Conservation (phyloP, 768 basidiomycete genomes). For the Tulasnella sp. region DNA sequence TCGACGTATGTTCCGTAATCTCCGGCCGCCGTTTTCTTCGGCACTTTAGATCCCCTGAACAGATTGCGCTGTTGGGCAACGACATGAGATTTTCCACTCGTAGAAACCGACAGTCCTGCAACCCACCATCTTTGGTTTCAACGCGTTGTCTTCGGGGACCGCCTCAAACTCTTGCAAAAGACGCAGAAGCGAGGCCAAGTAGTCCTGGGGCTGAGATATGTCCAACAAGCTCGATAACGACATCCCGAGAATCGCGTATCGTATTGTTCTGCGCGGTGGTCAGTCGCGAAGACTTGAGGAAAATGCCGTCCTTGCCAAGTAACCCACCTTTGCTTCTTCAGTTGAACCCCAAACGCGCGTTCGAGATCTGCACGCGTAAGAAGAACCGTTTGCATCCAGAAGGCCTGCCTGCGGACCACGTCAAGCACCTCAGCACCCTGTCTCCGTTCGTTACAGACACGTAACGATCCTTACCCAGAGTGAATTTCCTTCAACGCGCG, state of each 20-base stretch:
- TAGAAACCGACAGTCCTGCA: neutral
- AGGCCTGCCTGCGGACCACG: conserved; percentile 53
- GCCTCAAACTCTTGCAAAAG: conserved; percentile 75
- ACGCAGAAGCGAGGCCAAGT: conserved; percentile 67
- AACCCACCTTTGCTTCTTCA: conserved; percentile 73
- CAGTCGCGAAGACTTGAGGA: neutral
- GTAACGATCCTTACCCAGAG: conserved; percentile 62
- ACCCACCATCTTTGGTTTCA: conserved; percentile 66
- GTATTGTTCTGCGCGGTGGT: conserved; percentile 54
- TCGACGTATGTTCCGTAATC: conserved; percentile 60
- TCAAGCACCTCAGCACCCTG: conserved; percentile 17
- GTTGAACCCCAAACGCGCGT: conserved; percentile 63
- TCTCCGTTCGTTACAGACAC: neutral
- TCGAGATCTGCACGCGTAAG: conserved; percentile 71
- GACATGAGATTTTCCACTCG: conserved; percentile 12
- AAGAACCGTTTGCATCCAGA: conserved; percentile 87
- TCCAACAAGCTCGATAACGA: conserved; percentile 79
- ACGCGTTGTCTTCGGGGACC: conserved; percentile 62
- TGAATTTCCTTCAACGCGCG: conserved; percentile 82
- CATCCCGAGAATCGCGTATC: conserved; percentile 82
- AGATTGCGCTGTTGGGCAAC: conserved; percentile 41
- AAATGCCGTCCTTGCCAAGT: no score
- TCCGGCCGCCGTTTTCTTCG: conserved; percentile 54
- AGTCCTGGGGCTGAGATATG: conserved; percentile 72
- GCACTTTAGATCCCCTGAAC: conserved; percentile 51